Conservation (phyloP, 129 eudicot species). For the Heracleum sosnowskyi region DNA sequence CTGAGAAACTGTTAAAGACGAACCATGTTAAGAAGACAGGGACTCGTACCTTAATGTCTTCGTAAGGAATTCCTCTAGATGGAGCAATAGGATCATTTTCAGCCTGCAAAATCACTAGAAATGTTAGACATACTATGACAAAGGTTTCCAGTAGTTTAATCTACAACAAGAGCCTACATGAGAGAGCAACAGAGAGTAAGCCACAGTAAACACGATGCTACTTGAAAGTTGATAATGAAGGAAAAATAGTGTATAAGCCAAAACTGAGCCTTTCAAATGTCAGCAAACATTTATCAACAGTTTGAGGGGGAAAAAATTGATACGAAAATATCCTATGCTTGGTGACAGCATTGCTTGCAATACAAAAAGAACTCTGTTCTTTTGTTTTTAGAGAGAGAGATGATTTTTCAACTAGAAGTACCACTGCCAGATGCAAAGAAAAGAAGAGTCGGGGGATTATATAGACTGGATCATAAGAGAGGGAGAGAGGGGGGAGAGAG, state of each 20-base stretch:
- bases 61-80: conserved; percentile 72
- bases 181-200: not conserved
- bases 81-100: conserved; percentile 98
- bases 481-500: no score
- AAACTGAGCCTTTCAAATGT: not conserved
- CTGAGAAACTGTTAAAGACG: not conserved
- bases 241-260: not conserved
- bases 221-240: not conserved
- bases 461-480: no score
- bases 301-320: not conserved
- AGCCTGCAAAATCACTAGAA: conserved; percentile 50
- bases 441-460: no score
- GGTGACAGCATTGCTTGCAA: not conserved
- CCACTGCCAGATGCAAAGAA: not conserved
- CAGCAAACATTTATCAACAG: not conserved
- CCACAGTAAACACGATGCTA: not conserved
- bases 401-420: not conserved
- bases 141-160: not conserved
- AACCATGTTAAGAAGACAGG: not conserved
- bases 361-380: no score
- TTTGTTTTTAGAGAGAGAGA: no score
- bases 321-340: not conserved
- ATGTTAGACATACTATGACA: not conserved
- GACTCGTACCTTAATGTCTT: conserved; percentile 61
- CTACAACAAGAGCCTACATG: not conserved